Evolutionary conservation across 1,284 basidiomycete genomes (phyloP), one percentile per base, ranked within the genome.

Genomic region (Leccinum pachyderme): DNA sequence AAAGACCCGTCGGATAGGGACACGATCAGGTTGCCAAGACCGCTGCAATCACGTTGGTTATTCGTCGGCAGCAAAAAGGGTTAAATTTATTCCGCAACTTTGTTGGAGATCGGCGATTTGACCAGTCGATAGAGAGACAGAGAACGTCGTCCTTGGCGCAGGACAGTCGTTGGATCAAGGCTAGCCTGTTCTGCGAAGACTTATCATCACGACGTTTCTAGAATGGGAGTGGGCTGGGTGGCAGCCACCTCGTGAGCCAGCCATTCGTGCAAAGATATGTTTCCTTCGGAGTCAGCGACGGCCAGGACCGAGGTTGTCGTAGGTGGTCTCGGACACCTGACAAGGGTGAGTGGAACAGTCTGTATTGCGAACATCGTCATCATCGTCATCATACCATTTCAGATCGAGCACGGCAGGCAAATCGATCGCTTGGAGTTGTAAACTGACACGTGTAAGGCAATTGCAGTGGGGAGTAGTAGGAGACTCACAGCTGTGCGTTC

Each of bases 81-180:
- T 13, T 18, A 1, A 18, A 18, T 18, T 18, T n/a, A 9, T 25
- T 13, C n/a, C 70, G 35, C 58, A 75, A 75, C 73, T 51, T 56
- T 53, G 61, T 59, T 47, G 72, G 70, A 22, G 57, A 67, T 50
- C 80, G 77, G 8, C 88, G 79, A 61, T 88, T 87, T 1, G 89
- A 89, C 90, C 92, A 96, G 69, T 95, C 94, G 24, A 96, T 74
- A 3, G 93, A 95, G 22, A 97, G 81, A 63, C 91, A 93, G 1
- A 97, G 75, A 1, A 79, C 79, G 15, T 84, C 78, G 0, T 79
- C 68, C 0, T 82, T 68, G 8, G 85, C 82, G 46, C 87, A 84
- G 39, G 75, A 69, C n/a, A 93, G 69, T 0, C 72, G 76, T 41
- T 84, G 76, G 2, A 77, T 56, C 31, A 68, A 66, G 7, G 70